Conservation (phyloP, 257 asterid genomes). For the Jaltomata sinuosa region DNA sequence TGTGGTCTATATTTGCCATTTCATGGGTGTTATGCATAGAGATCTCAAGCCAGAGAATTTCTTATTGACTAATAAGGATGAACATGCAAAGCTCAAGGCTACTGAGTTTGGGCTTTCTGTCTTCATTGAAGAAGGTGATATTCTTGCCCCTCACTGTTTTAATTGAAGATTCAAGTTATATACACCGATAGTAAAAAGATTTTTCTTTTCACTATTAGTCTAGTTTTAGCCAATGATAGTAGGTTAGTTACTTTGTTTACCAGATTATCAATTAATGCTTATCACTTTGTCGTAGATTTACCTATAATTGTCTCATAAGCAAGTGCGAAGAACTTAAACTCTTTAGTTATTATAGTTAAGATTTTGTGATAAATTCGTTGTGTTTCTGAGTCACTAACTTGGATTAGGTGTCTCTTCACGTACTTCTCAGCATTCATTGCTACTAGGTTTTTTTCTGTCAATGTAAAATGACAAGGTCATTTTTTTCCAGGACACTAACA, state of each 20-base stretch:
- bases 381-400: neutral
- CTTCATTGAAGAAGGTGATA: conserved; percentile 71
- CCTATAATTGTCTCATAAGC: neutral
- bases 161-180: neutral
- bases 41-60: conserved; percentile 93
- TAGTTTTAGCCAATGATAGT: neutral
- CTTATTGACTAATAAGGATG: conserved; percentile 66
- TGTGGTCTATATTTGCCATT: conserved; percentile 82
- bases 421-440: neutral
- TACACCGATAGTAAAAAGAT: neutral
- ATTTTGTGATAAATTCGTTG: neutral
- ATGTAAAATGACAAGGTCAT: neutral
- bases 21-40: conserved; percentile 89
- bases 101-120: conserved; percentile 90
- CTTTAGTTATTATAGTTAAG: neutral
- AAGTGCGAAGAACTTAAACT: neutral
- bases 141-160: neutral
- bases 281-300: neutral
- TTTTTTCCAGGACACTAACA: neutral
- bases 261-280: neutral
- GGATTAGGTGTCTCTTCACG: neutral
- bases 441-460: neutral
- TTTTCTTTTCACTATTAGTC: neutral
- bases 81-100: conserved; percentile 59
- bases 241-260: neutral